Conservation (phyloP, 148 eudicot genomes). For the Simmondsia chinensis region DNA sequence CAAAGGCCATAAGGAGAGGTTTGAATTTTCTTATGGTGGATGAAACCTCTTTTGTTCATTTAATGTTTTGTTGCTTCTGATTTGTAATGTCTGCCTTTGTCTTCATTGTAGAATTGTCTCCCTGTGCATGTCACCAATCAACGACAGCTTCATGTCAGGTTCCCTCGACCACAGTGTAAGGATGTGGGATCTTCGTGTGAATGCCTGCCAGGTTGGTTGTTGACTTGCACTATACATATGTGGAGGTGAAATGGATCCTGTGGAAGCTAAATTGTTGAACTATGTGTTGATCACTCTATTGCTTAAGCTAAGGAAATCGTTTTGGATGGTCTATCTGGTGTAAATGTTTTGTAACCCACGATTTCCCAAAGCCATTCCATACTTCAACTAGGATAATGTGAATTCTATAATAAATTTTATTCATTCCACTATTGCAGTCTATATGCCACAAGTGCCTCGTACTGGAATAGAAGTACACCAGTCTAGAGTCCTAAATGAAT, state of each 20-base stretch:
- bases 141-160: conserved; percentile 98
- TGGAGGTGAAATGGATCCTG: background rate
- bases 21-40: no score
- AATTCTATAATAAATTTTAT: no score
- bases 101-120: conserved; percentile 76
- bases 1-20: conserved; percentile 96
- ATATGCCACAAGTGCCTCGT: no score
- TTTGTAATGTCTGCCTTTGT: conserved; percentile 9
- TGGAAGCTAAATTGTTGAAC: conserved; percentile 1
- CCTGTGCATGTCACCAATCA: conserved; percentile 92
- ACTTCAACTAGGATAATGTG: no score
- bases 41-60: background rate
- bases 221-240: background rate
- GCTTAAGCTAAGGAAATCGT: no score
- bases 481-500: no score
- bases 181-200: conserved; percentile 98
- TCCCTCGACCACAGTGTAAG: conserved; percentile 94
- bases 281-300: no score
- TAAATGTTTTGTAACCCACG: no score
- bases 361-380: no score
- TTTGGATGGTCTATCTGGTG: no score
- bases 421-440: no score
- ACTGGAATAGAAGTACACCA: no score
- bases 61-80: background rate
- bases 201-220: conserved; percentile 90